Percentiles rank a stretch among this genome's conserved stretches.
phyloP scores from a whole-genome alignment of 2,329 filamentous ascomycete genomes.

The Colletotrichum australisinense region DNA sequence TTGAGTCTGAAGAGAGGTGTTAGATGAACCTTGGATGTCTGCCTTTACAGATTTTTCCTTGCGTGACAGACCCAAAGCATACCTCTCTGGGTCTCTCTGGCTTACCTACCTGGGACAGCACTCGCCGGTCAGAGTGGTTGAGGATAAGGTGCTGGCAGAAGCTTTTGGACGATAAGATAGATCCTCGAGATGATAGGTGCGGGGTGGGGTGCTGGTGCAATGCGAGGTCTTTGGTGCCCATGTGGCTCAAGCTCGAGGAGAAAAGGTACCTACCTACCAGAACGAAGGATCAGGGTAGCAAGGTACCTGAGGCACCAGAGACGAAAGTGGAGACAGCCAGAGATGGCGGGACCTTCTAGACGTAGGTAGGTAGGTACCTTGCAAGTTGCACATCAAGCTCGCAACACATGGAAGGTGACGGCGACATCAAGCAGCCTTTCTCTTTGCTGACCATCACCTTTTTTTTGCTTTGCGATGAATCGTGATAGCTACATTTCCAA shows the following conservation, averaged over 20 bases:
- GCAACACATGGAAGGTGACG: background rate
- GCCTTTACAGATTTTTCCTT: background rate
- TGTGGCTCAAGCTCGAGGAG: background rate
- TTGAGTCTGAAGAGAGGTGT: background rate
- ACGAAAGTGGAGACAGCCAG: background rate
- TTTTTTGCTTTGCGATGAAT: background rate
- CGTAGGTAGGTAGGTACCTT: background rate
- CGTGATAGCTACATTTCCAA: background rate
- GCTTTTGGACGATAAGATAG: slow-evolving; percentile 16
- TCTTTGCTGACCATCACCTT: background rate
- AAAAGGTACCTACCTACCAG: background rate
- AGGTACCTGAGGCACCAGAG: background rate
- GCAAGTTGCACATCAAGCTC: background rate
- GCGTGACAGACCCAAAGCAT: background rate
- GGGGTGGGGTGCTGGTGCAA: slow-evolving; percentile 27
- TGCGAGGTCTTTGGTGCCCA: background rate
- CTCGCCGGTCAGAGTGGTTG: slow-evolving; percentile 5
- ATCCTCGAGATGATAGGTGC: slow-evolving; percentile 8
- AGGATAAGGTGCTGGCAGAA: background rate
- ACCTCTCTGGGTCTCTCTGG: slow-evolving; percentile 7
- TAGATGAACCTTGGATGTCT: background rate
- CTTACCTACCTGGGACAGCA: slow-evolving; percentile 1
- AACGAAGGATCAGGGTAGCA: background rate
- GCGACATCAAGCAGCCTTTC: background rate
- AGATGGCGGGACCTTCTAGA: background rate